Conservation (phyloP, 2,329 filamentous ascomycete genomes). For the Diaporthe caulivora region DNA sequence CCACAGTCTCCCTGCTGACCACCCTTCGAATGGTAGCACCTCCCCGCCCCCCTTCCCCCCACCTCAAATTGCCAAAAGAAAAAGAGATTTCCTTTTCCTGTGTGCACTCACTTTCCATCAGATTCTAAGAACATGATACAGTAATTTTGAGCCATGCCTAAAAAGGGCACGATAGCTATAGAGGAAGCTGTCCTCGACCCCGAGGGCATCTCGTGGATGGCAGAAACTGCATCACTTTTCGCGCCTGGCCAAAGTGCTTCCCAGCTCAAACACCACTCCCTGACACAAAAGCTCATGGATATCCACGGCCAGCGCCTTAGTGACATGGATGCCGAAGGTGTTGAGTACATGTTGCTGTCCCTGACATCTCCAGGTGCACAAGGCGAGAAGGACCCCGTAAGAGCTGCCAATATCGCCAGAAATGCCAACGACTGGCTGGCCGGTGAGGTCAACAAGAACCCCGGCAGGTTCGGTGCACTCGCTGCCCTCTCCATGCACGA, state of each 20-base stretch:
- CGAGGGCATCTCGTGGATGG: constrained; percentile 45
- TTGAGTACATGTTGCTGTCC: constrained; percentile 53
- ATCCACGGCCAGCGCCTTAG: constrained; percentile 47
- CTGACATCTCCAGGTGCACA: constrained; percentile 51
- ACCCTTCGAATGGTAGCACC: too few species aligned
- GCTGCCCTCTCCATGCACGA: constrained; percentile 51
- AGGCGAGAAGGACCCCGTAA: constrained; percentile 45
- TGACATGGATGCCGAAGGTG: constrained; percentile 51
- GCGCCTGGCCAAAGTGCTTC: constrained; percentile 36
- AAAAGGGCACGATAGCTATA: constrained; percentile 49
- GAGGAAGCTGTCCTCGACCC: constrained; percentile 52
- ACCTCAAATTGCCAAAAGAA: too few species aligned
- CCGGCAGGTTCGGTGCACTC: constrained; percentile 49
- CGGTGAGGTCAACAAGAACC: constrained; percentile 44
- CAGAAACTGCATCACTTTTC: constrained; percentile 46
- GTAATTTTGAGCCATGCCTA: constrained; percentile 32
- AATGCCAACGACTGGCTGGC: constrained; percentile 51
- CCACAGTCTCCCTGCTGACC: neutral
- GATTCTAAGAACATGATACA: neutral
- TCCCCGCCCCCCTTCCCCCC: neutral
- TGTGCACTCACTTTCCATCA: too few species aligned
- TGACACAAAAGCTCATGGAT: constrained; percentile 48
- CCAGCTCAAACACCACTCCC: constrained; percentile 40
- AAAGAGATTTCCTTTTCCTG: too few species aligned
- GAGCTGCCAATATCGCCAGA: constrained; percentile 45